Evolutionary conservation across 1,284 basidiomycete genomes (phyloP).

Genomic region (Apiotrichum siamense): DNA sequence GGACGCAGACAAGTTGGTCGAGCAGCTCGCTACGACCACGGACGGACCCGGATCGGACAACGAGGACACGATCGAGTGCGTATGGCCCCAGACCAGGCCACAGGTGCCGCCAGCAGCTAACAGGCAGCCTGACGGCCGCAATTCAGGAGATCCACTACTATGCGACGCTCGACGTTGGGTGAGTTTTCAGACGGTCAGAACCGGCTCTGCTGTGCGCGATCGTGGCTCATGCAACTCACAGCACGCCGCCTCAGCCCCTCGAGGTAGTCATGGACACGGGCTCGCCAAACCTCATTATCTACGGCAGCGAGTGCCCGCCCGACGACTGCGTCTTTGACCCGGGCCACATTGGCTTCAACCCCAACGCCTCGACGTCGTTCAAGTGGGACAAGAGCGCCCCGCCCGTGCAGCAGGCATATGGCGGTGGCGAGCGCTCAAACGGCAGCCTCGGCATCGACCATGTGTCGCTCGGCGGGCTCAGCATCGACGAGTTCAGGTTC

Average conservation of each 20-base stretch:
- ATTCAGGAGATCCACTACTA: too few relatives aligned
- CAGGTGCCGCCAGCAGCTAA: too few relatives aligned
- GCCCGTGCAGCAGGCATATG: neutral
- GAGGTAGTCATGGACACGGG: neutral
- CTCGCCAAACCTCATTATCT: neutral
- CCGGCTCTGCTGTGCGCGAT: too few relatives aligned
- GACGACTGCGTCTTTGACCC: neutral
- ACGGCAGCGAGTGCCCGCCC: neutral
- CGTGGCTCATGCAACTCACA: too few relatives aligned
- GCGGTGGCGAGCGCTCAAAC: neutral
- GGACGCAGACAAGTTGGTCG: too few relatives aligned
- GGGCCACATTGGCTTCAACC: neutral
- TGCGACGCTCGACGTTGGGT: too few relatives aligned
- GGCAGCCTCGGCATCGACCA: neutral
- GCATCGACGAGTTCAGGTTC: neutral
- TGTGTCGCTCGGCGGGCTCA: neutral
- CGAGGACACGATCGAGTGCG: too few relatives aligned
- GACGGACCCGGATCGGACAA: too few relatives aligned
- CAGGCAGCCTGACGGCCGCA: too few relatives aligned
- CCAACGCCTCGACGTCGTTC: neutral
- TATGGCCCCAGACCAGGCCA: too few relatives aligned
- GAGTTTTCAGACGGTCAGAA: too few relatives aligned
- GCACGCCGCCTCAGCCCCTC: neutral
- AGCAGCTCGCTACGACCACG: too few relatives aligned
- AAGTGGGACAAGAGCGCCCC: neutral